A percentile compares a stretch with the other conserved stretches of the same genome.
phyloP scores from a whole-genome alignment of 2,329 filamentous ascomycete genomes.

The Rhytidhysteron rufulum region DNA sequence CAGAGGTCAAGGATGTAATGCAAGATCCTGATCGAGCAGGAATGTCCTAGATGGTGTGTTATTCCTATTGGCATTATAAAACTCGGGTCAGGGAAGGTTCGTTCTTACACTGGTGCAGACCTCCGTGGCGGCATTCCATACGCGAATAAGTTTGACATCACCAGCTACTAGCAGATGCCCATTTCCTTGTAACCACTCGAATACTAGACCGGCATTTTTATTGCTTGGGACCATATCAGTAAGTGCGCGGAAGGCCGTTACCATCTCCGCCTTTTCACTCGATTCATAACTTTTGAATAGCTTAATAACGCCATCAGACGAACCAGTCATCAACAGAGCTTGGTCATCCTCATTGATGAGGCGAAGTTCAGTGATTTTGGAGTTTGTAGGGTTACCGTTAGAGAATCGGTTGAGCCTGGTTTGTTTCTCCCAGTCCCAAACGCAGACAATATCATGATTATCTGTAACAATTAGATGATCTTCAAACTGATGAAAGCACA shows the following conservation, averaged over 20 bases:
- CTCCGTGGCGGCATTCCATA: conserved; percentile 94
- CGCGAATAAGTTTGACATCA: conserved; percentile 89
- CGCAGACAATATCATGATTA: conserved; percentile 78
- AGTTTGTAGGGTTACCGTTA: conserved; percentile 88
- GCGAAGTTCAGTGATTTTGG: conserved; percentile 88
- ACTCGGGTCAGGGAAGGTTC: conserved; percentile 2
- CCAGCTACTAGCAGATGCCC: conserved; percentile 93
- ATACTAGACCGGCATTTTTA: conserved; percentile 90
- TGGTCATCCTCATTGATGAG: conserved; percentile 99
- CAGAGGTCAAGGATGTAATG: conserved; percentile 91
- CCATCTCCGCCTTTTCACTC: conserved; percentile 71
- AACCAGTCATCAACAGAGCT: conserved; percentile 89
- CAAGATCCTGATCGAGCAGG: conserved; percentile 91
- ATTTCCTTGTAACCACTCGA: conserved; percentile 98
- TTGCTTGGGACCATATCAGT: conserved; percentile 93
- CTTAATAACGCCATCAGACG: conserved; percentile 89
- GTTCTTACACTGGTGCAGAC: conserved; percentile 69
- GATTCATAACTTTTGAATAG: conserved; percentile 91
- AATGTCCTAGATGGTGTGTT: conserved; percentile 63
- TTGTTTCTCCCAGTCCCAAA: conserved; percentile 90
- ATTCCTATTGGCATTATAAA: neutral
- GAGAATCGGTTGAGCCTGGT: conserved; percentile 78
- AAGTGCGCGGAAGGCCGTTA: conserved; percentile 85
- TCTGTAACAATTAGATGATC: conserved; percentile 92
- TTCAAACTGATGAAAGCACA: conserved; percentile 98